These are phyloP conservation scores for Poa annua DNA, from an alignment of 176 grass and related monocot genomes.

Conservation along the genomic window DNA sequence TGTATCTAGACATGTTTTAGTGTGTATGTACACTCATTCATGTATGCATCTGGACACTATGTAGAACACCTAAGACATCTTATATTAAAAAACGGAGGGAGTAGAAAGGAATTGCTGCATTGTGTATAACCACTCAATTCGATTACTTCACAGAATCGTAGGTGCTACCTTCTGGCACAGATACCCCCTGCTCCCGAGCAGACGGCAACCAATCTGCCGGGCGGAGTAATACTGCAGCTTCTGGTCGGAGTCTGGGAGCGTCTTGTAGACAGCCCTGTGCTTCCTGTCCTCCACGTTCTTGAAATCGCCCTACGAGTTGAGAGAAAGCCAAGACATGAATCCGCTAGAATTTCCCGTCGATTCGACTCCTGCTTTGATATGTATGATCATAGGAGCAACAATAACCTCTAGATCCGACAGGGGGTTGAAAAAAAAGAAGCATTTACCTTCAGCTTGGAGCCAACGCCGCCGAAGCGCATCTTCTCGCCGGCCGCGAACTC, in stretches of 20 bases:
- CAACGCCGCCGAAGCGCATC: conserved; percentile 77
- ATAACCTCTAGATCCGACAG: not conserved
- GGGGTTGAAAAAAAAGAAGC: not conserved
- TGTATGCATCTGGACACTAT: too few relatives aligned
- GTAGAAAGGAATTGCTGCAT: not conserved
- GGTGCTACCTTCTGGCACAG: conserved; percentile 84
- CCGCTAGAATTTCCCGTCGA: not conserved
- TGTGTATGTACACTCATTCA: too few relatives aligned
- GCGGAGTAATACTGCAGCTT: conserved; percentile 90
- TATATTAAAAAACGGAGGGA: too few relatives aligned
- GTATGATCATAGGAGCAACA: not conserved
- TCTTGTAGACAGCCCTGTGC: conserved; percentile 70
- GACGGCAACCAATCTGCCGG: conserved; percentile 86
- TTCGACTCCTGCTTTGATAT: not conserved
- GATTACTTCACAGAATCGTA: not conserved
- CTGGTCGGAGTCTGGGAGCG: conserved; percentile 65
- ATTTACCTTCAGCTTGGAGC: conserved; percentile 73
- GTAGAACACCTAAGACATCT: too few relatives aligned
- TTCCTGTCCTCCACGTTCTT: conserved; percentile 84
- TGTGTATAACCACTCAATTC: not conserved
- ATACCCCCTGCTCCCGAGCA: conserved; percentile 78
- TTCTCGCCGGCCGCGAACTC: conserved; percentile 50
- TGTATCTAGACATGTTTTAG: too few relatives aligned
- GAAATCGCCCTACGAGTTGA: conserved; percentile 64
- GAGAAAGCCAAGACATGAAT: not conserved